Evolutionary conservation across 257 asterid species (phyloP), one percentile per base, ranked within the genome.

Genomic region (Gardenia jasminoides): DNA sequence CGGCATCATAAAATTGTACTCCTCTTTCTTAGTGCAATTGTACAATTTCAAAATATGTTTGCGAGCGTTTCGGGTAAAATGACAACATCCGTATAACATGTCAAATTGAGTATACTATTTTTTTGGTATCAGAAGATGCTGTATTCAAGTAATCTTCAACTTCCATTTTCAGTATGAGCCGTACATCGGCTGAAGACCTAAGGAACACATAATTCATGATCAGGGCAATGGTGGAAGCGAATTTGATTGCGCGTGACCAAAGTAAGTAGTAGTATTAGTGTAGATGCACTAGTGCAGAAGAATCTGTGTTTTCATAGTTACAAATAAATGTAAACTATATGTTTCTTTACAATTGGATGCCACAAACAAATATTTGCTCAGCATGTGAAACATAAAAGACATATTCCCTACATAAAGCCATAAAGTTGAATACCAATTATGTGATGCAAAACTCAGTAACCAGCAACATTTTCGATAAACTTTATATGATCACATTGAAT

Each of bases 211-310:
- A 59, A 78, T 70, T 56, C 50, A n/a, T 59, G 50, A 52, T 61
- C 22, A 52, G 7, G 13, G 41, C 30, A 69, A 78, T 78, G 62
- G 30, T n/a, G 73, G 64, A 20, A 31, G 31, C 19, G 8, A 24
- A 77, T 77, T 52, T 67, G 68, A 67, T 68, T 69, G 54, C 61
- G 61, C 76, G 56, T 69, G 76, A 56, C 56, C 24, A 7, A 36
- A 43, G 62, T 36, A 17, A 54, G 52, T n/a, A n/a, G n/a, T n/a
- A 19, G n/a, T 56, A n/a, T 10, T 47, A 22, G 30, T 39, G 7
- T 0, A 10, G 48, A 44, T 44, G 11, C 7, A 44, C 8, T 44
- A 52, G 50, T 56, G 28, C 16, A 30, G 26, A 58, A 70, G 72
- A 65, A 43, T 58, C 7, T 7, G 39, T 11, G 3, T 12, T 39